A percentile compares a stretch with the other conserved stretches of the same genome.
phyloP scores from a whole-genome alignment of 2,329 filamentous ascomycete species.

The Davidsoniella eucalypti region DNA sequence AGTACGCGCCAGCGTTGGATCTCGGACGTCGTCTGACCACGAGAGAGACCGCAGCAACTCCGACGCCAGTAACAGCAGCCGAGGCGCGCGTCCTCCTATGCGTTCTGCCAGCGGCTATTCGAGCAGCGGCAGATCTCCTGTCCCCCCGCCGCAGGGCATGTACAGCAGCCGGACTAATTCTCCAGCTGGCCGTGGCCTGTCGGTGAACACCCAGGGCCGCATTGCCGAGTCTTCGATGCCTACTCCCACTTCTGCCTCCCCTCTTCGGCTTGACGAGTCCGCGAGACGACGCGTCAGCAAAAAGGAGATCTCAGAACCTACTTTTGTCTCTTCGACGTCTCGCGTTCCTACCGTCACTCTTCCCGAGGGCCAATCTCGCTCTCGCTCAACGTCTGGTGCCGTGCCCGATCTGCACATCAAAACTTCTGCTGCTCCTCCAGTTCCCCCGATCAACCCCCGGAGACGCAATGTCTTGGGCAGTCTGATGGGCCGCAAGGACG shows the following conservation, averaged over 20 bases:
- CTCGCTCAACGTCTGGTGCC: conserved; percentile 23
- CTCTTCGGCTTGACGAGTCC: conserved; percentile 22
- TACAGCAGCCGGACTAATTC: conserved; percentile 10
- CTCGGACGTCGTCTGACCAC: conserved; percentile 23
- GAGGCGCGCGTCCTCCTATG: conserved; percentile 15
- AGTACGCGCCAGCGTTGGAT: conserved; percentile 15
- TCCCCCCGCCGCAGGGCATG: conserved; percentile 7
- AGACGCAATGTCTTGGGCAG: conserved; percentile 29
- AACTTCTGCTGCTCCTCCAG: conserved; percentile 29
- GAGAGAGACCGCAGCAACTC: conserved; percentile 36
- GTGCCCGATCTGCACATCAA: conserved; percentile 22
- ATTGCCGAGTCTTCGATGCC: conserved; percentile 14
- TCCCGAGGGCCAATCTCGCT: conserved; percentile 20
- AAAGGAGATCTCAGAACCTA: conserved; percentile 35
- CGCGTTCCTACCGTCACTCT: conserved; percentile 28
- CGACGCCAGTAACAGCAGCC: conserved; percentile 32
- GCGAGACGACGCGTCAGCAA: conserved; percentile 28
- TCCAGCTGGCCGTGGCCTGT: neutral
- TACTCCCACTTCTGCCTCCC: neutral
- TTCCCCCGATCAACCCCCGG: conserved; percentile 43
- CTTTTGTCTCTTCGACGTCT: conserved; percentile 29
- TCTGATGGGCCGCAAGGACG: conserved; percentile 12
- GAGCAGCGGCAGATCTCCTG: neutral
- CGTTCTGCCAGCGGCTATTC: conserved; percentile 6
- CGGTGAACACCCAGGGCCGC: conserved; percentile 10